phyloP scores from a whole-genome alignment of 306 rosid genomes.

The Sicyos edulis region DNA sequence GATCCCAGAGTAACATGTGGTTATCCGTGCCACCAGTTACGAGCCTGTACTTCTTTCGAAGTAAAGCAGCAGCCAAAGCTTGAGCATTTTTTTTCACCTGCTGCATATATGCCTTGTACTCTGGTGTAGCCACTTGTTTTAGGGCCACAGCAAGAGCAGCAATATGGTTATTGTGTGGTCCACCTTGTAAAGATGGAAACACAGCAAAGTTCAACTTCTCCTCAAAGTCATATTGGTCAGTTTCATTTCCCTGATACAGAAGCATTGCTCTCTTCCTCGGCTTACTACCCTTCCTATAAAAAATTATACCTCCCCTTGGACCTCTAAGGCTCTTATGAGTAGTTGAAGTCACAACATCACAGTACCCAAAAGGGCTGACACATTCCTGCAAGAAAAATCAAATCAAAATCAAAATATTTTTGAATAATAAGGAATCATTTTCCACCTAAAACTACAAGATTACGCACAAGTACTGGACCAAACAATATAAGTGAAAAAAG shows the following conservation, averaged over 20 bases:
- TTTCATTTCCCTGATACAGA: constrained; percentile 57
- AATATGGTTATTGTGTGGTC: constrained; percentile 94
- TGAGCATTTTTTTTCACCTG: constrained; percentile 94
- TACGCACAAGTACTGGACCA: not conserved
- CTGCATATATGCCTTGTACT: constrained; percentile 78
- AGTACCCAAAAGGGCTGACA: constrained; percentile 79
- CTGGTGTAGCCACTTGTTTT: constrained; percentile 81
- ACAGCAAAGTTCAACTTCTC: constrained; percentile 91
- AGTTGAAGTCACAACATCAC: constrained; percentile 93
- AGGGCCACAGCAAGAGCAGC: constrained; percentile 97
- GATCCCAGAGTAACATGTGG: constrained; percentile 92
- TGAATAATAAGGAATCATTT: constrained; percentile 3
- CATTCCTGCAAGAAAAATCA: constrained; percentile 51
- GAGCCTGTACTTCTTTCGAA: constrained; percentile 69
- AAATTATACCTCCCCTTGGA: constrained; percentile 97
- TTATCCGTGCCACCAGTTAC: constrained; percentile 95
- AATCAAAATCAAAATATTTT: constrained; percentile 4
- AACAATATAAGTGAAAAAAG: not conserved
- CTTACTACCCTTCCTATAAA: constrained; percentile 75
- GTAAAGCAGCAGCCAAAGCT: constrained; percentile 73
- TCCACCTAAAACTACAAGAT: not conserved
- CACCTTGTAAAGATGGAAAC: constrained; percentile 93
- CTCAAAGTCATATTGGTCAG: constrained; percentile 74
- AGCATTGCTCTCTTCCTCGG: constrained; percentile 73
- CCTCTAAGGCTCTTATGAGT: constrained; percentile 99